Evolutionary conservation across 2,329 filamentous ascomycete genomes (phyloP).

Genomic region (Hansfordia pulvinata): DNA sequence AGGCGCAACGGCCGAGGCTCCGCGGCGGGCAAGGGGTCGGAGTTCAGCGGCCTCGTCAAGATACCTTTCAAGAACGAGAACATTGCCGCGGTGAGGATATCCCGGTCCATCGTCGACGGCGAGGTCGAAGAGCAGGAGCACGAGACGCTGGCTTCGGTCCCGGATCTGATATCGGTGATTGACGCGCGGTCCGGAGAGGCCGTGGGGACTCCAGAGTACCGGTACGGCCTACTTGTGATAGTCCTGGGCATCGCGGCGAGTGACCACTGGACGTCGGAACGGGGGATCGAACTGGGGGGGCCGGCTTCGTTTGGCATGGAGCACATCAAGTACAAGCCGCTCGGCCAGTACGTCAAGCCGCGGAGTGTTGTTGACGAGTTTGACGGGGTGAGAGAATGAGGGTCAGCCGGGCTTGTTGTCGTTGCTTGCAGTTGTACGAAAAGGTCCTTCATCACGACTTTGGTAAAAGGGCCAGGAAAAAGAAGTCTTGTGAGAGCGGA

Average conservation of each 20-base stretch:
- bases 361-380: conserved; percentile 39
- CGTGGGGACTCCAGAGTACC: conserved; percentile 41
- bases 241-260: conserved; percentile 31
- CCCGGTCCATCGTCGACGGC: too few species aligned
- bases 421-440: too few species aligned
- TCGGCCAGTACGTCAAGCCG: conserved; percentile 34
- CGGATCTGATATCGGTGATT: conserved; percentile 41
- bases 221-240: conserved; percentile 35
- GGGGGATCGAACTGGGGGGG: conserved; percentile 35
- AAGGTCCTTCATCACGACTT: too few species aligned
- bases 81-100: conserved; percentile 42
- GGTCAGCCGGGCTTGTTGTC: too few species aligned
- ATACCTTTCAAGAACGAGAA: conserved; percentile 68
- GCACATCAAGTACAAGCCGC: conserved; percentile 30
- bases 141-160: conserved; percentile 35
- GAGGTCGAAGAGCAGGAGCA: conserved; percentile 19
- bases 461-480: too few species aligned
- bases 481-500: too few species aligned
- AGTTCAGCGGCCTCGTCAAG: conserved; percentile 35
- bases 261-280: conserved; percentile 28
- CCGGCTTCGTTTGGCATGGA: conserved; percentile 32
- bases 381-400: not conserved
- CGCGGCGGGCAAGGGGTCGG: conserved; percentile 5
- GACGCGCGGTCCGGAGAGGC: conserved; percentile 42
- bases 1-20: conserved; percentile 2